Conservation (phyloP, 768 basidiomycete genomes). For the Bullera alba region DNA sequence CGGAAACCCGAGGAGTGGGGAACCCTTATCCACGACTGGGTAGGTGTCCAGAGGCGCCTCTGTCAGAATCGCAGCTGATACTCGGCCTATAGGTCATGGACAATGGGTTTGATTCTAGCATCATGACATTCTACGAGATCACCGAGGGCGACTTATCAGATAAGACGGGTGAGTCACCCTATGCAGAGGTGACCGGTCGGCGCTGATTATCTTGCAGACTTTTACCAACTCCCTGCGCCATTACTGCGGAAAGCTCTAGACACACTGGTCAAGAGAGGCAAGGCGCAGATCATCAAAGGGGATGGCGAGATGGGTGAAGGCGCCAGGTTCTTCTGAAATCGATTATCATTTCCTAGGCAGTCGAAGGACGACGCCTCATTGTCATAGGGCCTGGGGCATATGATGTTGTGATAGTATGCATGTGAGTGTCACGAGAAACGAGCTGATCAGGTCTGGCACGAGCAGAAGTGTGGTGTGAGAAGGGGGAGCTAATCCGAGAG, state of each 20-base stretch:
- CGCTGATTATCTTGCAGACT: slow-evolving; percentile 34
- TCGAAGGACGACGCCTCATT: too few species aligned
- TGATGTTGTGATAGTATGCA: too few species aligned
- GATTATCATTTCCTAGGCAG: too few species aligned
- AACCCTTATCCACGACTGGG: slow-evolving; percentile 47
- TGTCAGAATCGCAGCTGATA: not conserved
- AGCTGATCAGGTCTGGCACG: too few species aligned
- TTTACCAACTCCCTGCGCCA: slow-evolving; percentile 43
- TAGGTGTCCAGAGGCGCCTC: slow-evolving; percentile 16
- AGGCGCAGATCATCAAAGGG: slow-evolving; percentile 48
- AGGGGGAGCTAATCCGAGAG: too few species aligned
- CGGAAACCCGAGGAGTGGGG: slow-evolving; percentile 49
- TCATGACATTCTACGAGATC: slow-evolving; percentile 50
- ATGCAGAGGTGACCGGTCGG: not conserved
- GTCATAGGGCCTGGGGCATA: too few species aligned
- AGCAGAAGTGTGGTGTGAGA: too few species aligned
- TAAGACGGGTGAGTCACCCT: slow-evolving; percentile 31
- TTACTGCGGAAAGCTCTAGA: slow-evolving; percentile 46
- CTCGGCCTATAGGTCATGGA: slow-evolving; percentile 39
- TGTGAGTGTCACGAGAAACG: too few species aligned
- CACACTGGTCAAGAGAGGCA: slow-evolving; percentile 46
- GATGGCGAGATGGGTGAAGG: slow-evolving; percentile 47
- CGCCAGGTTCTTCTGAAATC: slow-evolving; percentile 14
- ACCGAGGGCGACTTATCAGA: slow-evolving; percentile 46
- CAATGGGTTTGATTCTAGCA: slow-evolving; percentile 45